A percentile compares a stretch with the other conserved stretches of the same genome.
phyloP scores from a whole-genome alignment of 352 stramenopile species.

The Globisporangium splendens region DNA sequence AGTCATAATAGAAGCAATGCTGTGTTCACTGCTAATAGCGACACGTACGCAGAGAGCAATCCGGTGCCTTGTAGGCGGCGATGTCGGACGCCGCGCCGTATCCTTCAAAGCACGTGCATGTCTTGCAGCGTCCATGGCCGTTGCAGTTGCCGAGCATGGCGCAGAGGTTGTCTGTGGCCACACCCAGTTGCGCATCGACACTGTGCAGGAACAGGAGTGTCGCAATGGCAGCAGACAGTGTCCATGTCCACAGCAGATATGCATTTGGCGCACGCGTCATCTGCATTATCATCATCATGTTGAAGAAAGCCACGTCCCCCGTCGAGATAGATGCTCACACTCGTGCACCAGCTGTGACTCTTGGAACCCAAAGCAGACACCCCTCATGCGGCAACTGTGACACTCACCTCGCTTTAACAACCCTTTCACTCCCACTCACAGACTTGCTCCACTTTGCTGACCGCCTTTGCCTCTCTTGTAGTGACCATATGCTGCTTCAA shows the following conservation, averaged over 20 bases:
- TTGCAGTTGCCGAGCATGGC: slow-evolving; percentile 83
- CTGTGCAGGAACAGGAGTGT: not conserved
- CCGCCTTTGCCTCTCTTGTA: no score
- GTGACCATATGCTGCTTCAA: no score
- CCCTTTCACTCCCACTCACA: no score
- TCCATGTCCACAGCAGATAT: not conserved
- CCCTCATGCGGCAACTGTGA: no score
- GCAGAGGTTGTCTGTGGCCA: slow-evolving; percentile 70
- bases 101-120: slow-evolving; percentile 86
- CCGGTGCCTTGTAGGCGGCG: slow-evolving; percentile 64
- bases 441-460: no score
- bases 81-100: slow-evolving; percentile 84
- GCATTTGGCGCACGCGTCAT: not conserved
- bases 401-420: no score
- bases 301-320: not conserved
- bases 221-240: no score
- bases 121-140: slow-evolving; percentile 85
- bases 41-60: slow-evolving; percentile 76
- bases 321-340: no score
- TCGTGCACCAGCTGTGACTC: no score
- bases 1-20: not conserved
- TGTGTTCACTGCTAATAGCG: not conserved
- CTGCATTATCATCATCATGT: not conserved
- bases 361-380: no score
- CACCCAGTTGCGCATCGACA: slow-evolving; percentile 35